A percentile compares a stretch with the other conserved stretches of the same genome.
These are phyloP conservation scores for Aspergillus sp. DNA, from an alignment of 2,329 filamentous ascomycete species.

Conservation along the genomic window DNA sequence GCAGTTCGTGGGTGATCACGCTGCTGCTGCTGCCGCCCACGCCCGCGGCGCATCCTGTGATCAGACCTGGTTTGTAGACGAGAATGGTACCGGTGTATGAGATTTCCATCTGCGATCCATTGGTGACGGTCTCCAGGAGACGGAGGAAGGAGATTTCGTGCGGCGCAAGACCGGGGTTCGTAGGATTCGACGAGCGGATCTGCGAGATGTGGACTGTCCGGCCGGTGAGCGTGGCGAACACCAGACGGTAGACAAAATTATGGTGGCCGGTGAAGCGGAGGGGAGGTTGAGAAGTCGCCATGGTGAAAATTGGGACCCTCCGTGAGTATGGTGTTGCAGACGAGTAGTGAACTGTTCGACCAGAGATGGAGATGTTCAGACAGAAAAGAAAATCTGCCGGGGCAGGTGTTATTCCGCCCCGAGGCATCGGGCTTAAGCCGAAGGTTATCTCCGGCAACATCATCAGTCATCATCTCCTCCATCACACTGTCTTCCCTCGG, in stretches of 20 bases:
- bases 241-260: constrained; percentile 77
- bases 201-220: constrained; percentile 87
- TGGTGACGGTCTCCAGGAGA: constrained; percentile 90
- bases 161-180: constrained; percentile 81
- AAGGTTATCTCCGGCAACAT: constrained; percentile 26
- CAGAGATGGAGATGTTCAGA: not conserved
- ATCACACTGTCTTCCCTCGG: not conserved
- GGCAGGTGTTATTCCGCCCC: constrained; percentile 25
- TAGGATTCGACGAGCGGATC: constrained; percentile 83
- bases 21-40: constrained; percentile 67
- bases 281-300: constrained; percentile 48
- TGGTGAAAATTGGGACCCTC: constrained; percentile 11
- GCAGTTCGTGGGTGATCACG: constrained; percentile 77
- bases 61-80: constrained; percentile 86
- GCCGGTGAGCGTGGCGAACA: constrained; percentile 88
- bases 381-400: constrained; percentile 34
- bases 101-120: constrained; percentile 92
- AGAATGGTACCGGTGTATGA: constrained; percentile 94
- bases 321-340: not conserved
- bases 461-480: constrained; percentile 1
- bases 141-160: constrained; percentile 96
- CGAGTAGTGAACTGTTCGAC: not conserved
- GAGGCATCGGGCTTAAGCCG: constrained; percentile 24
- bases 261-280: constrained; percentile 82
- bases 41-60: constrained; percentile 79